phyloP scores from a whole-genome alignment of 2,329 filamentous ascomycete genomes.

The Aspergillus pseudonomiae region DNA sequence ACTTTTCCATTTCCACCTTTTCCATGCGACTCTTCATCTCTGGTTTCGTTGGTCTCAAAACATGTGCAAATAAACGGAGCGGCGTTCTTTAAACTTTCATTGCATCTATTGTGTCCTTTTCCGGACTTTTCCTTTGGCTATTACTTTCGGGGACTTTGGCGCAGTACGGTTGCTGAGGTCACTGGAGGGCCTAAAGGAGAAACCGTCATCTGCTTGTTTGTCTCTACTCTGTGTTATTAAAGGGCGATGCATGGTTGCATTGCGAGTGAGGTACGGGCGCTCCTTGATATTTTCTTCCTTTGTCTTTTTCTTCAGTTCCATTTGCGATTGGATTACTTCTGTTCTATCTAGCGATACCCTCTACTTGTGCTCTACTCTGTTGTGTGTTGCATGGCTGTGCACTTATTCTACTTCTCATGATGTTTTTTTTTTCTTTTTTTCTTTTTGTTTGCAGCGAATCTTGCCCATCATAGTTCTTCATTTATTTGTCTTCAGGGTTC shows the following conservation, averaged over 20 bases:
- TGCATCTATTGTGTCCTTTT: constrained; percentile 11
- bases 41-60: constrained; percentile 11
- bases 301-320: constrained; percentile 15
- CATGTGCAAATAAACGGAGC: constrained; percentile 24
- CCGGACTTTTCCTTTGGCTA: neutral
- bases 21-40: neutral
- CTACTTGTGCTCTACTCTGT: constrained; percentile 20
- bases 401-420: constrained; percentile 14
- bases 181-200: constrained; percentile 15
- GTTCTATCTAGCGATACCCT: constrained; percentile 32
- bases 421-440: constrained; percentile 14
- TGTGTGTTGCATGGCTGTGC: constrained; percentile 20
- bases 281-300: constrained; percentile 17
- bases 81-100: constrained; percentile 23
- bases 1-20: neutral
- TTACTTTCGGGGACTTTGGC: constrained; percentile 17
- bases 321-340: constrained; percentile 21
- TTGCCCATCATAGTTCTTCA: constrained; percentile 14
- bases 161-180: constrained; percentile 9
- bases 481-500: constrained; percentile 11
- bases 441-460: constrained; percentile 15
- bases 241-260: constrained; percentile 12
- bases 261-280: constrained; percentile 15
- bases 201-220: constrained; percentile 13
- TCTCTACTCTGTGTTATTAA: constrained; percentile 12